Base-by-base conservation (phyloP, 345 rosid species). In the Camelina hispida region DNA sequence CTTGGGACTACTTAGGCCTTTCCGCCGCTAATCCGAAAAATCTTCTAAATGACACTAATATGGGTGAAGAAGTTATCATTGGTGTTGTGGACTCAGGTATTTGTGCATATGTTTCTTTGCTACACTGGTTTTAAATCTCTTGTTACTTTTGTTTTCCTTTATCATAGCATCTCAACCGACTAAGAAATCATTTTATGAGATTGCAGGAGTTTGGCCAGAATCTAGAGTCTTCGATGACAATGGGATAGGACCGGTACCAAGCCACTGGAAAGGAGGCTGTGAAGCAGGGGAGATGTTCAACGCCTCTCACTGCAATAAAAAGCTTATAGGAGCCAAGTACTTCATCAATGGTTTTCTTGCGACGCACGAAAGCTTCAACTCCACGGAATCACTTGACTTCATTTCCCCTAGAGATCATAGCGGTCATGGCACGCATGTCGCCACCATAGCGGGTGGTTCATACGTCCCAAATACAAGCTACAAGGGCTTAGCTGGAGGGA, bases 401-500 rank as follows among this genome's bases (percentile, higher is more conserved):
- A 70, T 83, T 40, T 87, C 91, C 20, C 84, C 87, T 12, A 78
- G 89, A 47, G 91, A 87, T 75, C 12, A 35, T 32, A 28, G 44
- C 35, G 89, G 89, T 4, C 91, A 87, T 64, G 89, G 91, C n/a
- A 87, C 87, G 0, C 87, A 82, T 44, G 85, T 87, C 0, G 67
- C 89, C 2, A 82, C 85, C 30, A 84, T 84, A 7, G 85, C 86
- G 0, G 91, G 74, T 0, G 87, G 87, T 17, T 80, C 85, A 0
- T 58, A 53, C 12, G 77, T 86, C n/a, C 78, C 82, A 0, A 77
- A 75, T 6, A 81, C 77, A 35, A 81, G 84, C 28, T 83, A 79
- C 52, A 80, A 83, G 14, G 87, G 91, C 6, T 66, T 85, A 32
- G 86, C 86, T 0, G 71, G 74, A 4, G 87, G 88, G 15, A 79